These are phyloP conservation scores for Suhomyces atakaporum DNA, from an alignment of 1,139 yeast species.

Conservation along the genomic window DNA sequence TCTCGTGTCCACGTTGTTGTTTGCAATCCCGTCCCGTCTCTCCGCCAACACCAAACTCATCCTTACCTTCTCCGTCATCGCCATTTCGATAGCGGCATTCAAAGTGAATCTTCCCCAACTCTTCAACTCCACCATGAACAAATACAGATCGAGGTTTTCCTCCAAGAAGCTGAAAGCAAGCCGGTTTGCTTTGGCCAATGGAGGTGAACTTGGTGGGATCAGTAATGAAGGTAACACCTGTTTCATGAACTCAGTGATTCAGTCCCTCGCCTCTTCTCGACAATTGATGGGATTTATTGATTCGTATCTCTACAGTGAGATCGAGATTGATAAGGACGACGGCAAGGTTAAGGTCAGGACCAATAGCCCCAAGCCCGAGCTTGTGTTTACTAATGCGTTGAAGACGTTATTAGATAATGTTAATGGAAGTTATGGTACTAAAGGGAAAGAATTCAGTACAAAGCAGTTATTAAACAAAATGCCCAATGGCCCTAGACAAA, in stretches of 20 bases:
- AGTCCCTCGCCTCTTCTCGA: conserved; percentile 75
- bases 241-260: conserved; percentile 89
- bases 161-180: conserved; percentile 27
- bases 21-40: conserved; percentile 4
- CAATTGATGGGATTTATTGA: conserved; percentile 61
- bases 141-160: conserved; percentile 14
- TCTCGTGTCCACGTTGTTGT: conserved; percentile 2
- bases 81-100: conserved; percentile 8
- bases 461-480: conserved; percentile 63
- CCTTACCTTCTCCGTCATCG: conserved; percentile 13
- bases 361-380: conserved; percentile 34
- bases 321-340: conserved; percentile 19
- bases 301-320: conserved; percentile 35
- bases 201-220: conserved; percentile 82
- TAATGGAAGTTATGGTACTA: conserved; percentile 57
- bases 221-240: conserved; percentile 91
- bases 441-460: conserved; percentile 66
- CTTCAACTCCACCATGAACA: conserved; percentile 14
- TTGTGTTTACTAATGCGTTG: conserved; percentile 56
- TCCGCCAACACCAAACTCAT: conserved; percentile 3
- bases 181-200: conserved; percentile 49
- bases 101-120: conserved; percentile 8
- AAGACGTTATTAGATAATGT: conserved; percentile 52
- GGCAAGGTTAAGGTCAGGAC: conserved; percentile 28
- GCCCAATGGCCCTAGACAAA: conserved; percentile 79